Conservation (phyloP, 345 rosid genomes). For the Salix dunnii region DNA sequence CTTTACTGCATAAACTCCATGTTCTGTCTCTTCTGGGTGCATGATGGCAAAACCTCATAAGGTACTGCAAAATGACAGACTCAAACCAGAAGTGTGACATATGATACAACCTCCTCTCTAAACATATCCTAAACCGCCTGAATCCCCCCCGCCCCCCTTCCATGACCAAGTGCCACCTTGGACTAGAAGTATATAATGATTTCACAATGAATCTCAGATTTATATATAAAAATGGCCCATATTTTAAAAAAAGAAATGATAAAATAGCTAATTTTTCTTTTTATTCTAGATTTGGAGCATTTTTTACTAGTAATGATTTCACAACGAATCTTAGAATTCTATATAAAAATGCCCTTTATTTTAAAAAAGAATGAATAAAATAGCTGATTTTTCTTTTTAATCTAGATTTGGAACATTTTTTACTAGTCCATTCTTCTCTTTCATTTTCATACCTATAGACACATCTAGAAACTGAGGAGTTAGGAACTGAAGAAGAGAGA, state of each 20-base stretch:
- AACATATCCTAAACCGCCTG: background rate
- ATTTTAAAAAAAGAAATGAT: too few species aligned
- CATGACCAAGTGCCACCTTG: background rate
- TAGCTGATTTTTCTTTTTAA: background rate
- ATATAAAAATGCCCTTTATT: background rate
- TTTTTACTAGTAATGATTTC: background rate
- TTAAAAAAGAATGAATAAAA: background rate
- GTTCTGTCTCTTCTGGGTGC: background rate
- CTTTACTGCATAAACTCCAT: background rate
- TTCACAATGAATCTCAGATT: background rate
- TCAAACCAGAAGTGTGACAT: background rate
- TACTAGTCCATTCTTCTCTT: too few species aligned
- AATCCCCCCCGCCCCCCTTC: background rate
- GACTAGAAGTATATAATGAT: background rate
- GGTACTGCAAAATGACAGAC: background rate
- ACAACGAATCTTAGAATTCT: background rate
- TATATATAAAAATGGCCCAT: background rate
- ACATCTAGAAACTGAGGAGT: background rate
- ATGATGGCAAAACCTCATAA: background rate
- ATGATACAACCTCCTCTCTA: background rate
- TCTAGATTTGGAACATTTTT: background rate
- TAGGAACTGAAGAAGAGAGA: background rate
- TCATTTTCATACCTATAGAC: background rate
- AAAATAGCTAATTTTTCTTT: too few species aligned
- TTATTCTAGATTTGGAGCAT: background rate